These are phyloP conservation scores for Grammothele lineata DNA, from an alignment of 768 basidiomycete species.

Conservation along the genomic window DNA sequence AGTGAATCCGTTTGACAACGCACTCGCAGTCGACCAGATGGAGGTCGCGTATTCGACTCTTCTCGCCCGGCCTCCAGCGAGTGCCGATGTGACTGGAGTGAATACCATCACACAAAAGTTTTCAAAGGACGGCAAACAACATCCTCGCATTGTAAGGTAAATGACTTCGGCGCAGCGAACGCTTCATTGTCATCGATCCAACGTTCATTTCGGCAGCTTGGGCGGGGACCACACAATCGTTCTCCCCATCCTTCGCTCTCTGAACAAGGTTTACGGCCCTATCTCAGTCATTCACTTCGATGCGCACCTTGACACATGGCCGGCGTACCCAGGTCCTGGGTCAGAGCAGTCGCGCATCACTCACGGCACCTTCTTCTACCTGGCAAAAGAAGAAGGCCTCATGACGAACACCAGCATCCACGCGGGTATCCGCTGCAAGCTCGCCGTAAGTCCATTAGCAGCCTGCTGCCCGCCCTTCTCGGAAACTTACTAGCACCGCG, in stretches of 20 bases:
- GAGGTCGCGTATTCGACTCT: conserved; percentile 80
- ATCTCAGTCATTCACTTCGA: conserved; percentile 85
- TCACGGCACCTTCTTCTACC: conserved; percentile 84
- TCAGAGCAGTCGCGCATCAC: conserved; percentile 66
- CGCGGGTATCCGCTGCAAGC: conserved; percentile 80
- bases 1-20: conserved; percentile 75
- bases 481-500: too few species aligned
- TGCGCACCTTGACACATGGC: conserved; percentile 70
- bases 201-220: conserved; percentile 21
- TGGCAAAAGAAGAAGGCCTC: conserved; percentile 74
- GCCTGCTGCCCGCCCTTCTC: not conserved
- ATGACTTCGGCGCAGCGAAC: too few species aligned
- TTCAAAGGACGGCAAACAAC: conserved; percentile 55
- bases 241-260: conserved; percentile 76
- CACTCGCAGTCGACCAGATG: conserved; percentile 81
- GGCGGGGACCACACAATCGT: conserved; percentile 92
- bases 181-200: too few species aligned
- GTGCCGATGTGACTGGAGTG: conserved; percentile 9
- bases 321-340: conserved; percentile 31
- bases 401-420: conserved; percentile 74
- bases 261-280: conserved; percentile 77
- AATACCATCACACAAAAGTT: conserved; percentile 27
- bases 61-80: conserved; percentile 49
- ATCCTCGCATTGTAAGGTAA: conserved; percentile 69
- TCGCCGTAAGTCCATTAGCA: conserved; percentile 29